A percentile compares a stretch with the other conserved stretches of the same genome.
phyloP scores from a whole-genome alignment of 2,329 filamentous ascomycete genomes.

The Acrocalymma vagum region DNA sequence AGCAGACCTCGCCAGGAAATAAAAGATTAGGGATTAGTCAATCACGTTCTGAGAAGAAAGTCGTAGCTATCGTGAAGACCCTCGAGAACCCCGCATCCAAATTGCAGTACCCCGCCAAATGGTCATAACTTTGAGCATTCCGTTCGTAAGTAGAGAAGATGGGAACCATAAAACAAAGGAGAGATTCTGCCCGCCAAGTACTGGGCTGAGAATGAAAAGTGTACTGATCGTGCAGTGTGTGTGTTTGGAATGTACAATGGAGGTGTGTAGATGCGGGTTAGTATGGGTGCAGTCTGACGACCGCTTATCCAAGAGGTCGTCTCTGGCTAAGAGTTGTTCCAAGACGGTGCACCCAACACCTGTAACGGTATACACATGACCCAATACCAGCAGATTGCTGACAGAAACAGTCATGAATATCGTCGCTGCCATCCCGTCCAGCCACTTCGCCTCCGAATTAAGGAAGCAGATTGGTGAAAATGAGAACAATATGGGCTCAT shows the following conservation, averaged over 20 bases:
- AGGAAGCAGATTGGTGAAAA: conserved; percentile 29
- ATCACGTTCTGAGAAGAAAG: conserved; percentile 26
- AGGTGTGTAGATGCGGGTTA: conserved; percentile 18
- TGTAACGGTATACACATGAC: neutral
- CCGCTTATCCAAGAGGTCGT: conserved; percentile 4
- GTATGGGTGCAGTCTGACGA: no score
- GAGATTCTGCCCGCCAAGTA: conserved; percentile 20
- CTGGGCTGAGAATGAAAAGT: conserved; percentile 27
- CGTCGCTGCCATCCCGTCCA: conserved; percentile 8
- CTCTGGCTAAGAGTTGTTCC: neutral
- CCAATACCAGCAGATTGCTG: neutral
- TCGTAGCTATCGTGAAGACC: conserved; percentile 29
- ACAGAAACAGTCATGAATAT: neutral
- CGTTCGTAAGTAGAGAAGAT: conserved; percentile 34
- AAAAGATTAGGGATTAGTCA: conserved; percentile 28
- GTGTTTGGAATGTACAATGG: conserved; percentile 34
- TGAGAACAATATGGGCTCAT: conserved; percentile 22
- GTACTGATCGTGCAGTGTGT: conserved; percentile 26
- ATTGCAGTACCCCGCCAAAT: conserved; percentile 18
- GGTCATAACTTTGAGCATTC: conserved; percentile 33
- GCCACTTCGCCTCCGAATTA: conserved; percentile 27
- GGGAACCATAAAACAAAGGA: conserved; percentile 21
- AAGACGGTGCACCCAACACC: neutral
- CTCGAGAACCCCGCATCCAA: conserved; percentile 18
- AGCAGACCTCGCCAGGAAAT: conserved; percentile 24